Base-by-base conservation (phyloP, 768 basidiomycete genomes). In the Boletus coccyginus region DNA sequence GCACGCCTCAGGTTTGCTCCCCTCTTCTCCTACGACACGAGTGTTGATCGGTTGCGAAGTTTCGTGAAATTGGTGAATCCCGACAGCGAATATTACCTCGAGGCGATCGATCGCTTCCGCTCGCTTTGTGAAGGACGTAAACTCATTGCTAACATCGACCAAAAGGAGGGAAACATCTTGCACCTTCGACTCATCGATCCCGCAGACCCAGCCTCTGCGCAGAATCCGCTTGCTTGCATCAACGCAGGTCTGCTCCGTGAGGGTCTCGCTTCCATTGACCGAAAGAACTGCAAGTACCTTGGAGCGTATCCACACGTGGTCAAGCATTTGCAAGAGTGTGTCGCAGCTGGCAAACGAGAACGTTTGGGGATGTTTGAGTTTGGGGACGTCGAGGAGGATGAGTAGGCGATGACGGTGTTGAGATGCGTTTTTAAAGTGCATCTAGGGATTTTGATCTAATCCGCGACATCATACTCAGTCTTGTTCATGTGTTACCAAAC, bases 111-210 rank as follows among this genome's bases (percentile, higher is more conserved):
- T 48, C 86, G 91, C 48, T 98, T 98, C 86, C 84, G 87, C 27
- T 72, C 80, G 16, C 77, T 94, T 19, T 91, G 89, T 62, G 94
- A 94, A 73, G 93, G 92, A n/a, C 88, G 94, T 51, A 94, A 94
- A 66, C 80, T 98, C n/a, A 77, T 98, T 47, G 97, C 94, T n/a
- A 98, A 95, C 74, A 77, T 94, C 55, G 97, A 99, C 71, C 82
- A 88, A 66, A 86, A 78, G 65, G 96, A 97, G 65, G 88, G 90
- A 27, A 62, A 79, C 21, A 65, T 87, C 1, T 77, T 95, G 31
- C 94, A 97, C 72, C 83, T 99, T 52, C 90, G 96, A 46, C 83
- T 99, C 36, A 96, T 97, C 58, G 95, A 98, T 68, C 91, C 96
- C 1, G 70, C 78, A 27, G 88, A 94, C 72, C 85, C 90, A 3